Conservation (phyloP, 257 asterid genomes). For the Mentha longifolia region DNA sequence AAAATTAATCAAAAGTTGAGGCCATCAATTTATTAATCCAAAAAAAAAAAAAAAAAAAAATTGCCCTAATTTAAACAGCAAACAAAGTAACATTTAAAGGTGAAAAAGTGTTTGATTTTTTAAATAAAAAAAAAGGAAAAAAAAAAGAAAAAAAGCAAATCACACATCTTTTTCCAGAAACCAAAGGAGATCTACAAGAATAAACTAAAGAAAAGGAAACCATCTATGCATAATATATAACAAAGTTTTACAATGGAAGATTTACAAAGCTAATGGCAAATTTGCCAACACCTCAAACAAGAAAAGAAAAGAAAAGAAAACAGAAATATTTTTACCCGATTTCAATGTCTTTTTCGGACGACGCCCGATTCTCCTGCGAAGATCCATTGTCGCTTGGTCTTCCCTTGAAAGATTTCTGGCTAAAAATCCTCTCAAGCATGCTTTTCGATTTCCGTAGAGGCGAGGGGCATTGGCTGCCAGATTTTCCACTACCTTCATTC, state of each 20-base stretch:
- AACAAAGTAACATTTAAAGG: too few relatives aligned
- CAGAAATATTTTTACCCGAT: constrained; percentile 40
- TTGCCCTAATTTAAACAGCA: too few relatives aligned
- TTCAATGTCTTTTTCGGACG: constrained; percentile 50
- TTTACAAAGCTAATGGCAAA: constrained; percentile 22
- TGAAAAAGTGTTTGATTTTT: too few relatives aligned
- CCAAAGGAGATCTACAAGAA: not conserved
- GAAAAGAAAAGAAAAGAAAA: not conserved
- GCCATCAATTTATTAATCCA: too few relatives aligned
- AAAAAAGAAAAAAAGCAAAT: not conserved
- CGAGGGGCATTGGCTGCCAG: constrained; percentile 28
- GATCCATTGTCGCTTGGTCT: constrained; percentile 41
- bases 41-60: too few relatives aligned
- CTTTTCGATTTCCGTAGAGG: constrained; percentile 62
- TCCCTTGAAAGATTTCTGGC: constrained; percentile 62
- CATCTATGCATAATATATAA: constrained; percentile 14
- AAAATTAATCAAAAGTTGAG: too few relatives aligned
- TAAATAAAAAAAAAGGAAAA: too few relatives aligned
- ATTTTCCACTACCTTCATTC: constrained; percentile 44
- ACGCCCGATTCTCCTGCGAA: constrained; percentile 51
- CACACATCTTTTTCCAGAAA: not conserved
- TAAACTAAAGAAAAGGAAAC: not conserved
- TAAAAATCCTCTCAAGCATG: constrained; percentile 58
- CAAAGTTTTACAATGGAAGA: not conserved
- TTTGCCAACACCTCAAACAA: constrained; percentile 10